Percentiles rank a stretch among this genome's conserved stretches.
These are phyloP conservation scores for Mortierella sp. DNA, from an alignment of 371 early-diverging fungal genomes.

Conservation along the genomic window DNA sequence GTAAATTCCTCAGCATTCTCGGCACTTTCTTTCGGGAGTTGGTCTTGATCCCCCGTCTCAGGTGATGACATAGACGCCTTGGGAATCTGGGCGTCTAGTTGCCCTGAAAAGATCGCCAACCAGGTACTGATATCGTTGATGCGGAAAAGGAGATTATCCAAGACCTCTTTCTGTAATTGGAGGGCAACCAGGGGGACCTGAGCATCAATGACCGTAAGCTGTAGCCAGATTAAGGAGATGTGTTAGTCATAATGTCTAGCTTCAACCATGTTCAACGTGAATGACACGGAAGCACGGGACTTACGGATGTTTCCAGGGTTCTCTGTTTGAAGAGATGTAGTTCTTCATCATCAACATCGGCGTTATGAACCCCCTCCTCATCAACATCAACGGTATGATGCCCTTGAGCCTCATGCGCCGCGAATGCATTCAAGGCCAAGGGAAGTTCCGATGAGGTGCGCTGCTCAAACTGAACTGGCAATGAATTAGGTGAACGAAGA, in stretches of 20 bases:
- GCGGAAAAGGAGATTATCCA: slow-evolving; percentile 75
- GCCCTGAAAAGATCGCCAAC: slow-evolving; percentile 60
- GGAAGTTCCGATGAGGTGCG: slow-evolving; percentile 13
- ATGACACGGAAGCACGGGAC: no score
- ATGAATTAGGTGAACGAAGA: slow-evolving; percentile 9
- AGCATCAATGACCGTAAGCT: slow-evolving; percentile 72
- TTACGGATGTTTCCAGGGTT: slow-evolving; percentile 73
- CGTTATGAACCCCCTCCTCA: slow-evolving; percentile 64
- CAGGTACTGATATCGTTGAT: slow-evolving; percentile 78
- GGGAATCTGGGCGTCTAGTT: slow-evolving; percentile 13
- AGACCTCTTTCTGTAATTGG: slow-evolving; percentile 64
- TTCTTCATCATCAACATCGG: slow-evolving; percentile 69
- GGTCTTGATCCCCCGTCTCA: background rate
- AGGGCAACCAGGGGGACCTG: slow-evolving; percentile 72
- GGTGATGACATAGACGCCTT: background rate
- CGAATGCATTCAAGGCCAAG: slow-evolving; percentile 32
- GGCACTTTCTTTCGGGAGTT: background rate
- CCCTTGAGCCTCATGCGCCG: slow-evolving; percentile 58
- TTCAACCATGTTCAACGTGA: no score
- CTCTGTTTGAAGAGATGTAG: slow-evolving; percentile 72
- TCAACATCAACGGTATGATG: slow-evolving; percentile 63
- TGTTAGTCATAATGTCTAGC: background rate
- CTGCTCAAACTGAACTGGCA: slow-evolving; percentile 19
- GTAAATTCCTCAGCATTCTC: slow-evolving; percentile 15
- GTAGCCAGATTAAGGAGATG: background rate